Evolutionary conservation across 371 early-diverging fungal species (phyloP).

Genomic region (Fennellomyces sp.): DNA sequence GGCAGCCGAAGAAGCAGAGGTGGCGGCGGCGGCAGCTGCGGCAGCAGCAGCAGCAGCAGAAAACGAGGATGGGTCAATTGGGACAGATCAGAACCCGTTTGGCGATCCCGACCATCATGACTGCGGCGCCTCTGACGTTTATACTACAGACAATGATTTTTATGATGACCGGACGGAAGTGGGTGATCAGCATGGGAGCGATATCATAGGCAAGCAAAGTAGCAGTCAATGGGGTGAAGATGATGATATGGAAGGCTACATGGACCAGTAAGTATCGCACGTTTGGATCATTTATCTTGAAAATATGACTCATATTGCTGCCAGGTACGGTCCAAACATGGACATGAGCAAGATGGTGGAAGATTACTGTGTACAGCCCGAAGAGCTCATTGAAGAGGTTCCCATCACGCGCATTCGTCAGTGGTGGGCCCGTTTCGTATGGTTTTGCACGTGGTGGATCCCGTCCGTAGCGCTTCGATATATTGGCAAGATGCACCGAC

Average conservation of each 20-base stretch:
- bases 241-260: conserved; percentile 15
- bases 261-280: conserved; percentile 23
- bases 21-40: conserved; percentile 37
- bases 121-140: conserved; percentile 32
- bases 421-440: conserved; percentile 75
- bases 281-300: neutral
- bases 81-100: conserved; percentile 29
- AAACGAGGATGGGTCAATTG: conserved; percentile 31
- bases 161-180: conserved; percentile 31
- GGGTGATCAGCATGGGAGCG: conserved; percentile 7
- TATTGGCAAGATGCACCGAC: conserved; percentile 80
- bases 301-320: neutral
- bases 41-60: conserved; percentile 27
- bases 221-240: conserved; percentile 38
- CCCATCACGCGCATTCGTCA: conserved; percentile 61
- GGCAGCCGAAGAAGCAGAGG: conserved; percentile 22
- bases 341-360: conserved; percentile 53
- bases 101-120: conserved; percentile 25
- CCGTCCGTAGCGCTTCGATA: conserved; percentile 60
- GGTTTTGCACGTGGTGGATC: conserved; percentile 77
- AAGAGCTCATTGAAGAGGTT: conserved; percentile 51
- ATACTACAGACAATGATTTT: conserved; percentile 20
- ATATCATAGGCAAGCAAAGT: conserved; percentile 13
- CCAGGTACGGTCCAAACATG: conserved; percentile 25
- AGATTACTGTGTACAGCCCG: conserved; percentile 30